Conservation (phyloP, 75 land plant genomes). For the Adiantum capillusveneris region DNA sequence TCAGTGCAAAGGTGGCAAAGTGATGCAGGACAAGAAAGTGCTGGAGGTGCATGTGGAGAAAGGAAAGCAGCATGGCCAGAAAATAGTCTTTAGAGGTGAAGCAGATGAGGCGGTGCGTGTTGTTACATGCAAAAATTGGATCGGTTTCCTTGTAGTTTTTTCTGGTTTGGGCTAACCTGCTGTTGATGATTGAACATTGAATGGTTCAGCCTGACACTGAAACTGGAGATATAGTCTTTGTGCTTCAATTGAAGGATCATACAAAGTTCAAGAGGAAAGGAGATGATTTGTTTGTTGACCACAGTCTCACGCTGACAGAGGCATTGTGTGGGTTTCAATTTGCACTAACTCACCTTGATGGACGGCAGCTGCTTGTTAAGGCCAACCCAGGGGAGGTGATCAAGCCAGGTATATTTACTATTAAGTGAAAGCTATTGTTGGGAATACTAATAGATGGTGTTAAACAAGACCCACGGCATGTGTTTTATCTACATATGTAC, state of each 20-base stretch:
- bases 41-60: conserved; percentile 29
- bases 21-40: conserved; percentile 28
- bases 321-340: conserved; percentile 37
- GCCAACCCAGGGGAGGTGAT: conserved; percentile 21
- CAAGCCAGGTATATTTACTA: conserved; percentile 17
- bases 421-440: not conserved
- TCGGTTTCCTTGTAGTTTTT: not conserved
- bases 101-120: conserved; percentile 23
- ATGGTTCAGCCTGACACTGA: conserved; percentile 26
- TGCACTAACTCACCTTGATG: conserved; percentile 26
- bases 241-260: conserved; percentile 30
- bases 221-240: conserved; percentile 30
- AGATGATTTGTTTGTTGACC: conserved; percentile 32
- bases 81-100: conserved; percentile 19
- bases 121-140: not conserved
- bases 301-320: conserved; percentile 17
- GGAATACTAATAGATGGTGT: too few relatives aligned
- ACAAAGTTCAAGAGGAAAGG: conserved; percentile 37
- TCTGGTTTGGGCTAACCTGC: not conserved
- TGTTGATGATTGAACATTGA: not conserved
- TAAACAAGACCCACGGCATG: too few relatives aligned
- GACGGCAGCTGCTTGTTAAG: conserved; percentile 25
- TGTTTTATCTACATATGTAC: not conserved
- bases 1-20: conserved; percentile 24
- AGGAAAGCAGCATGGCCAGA: conserved; percentile 32